These are phyloP conservation scores for Aspergillus piperis DNA, from an alignment of 2,329 filamentous ascomycete species.

Conservation along the genomic window DNA sequence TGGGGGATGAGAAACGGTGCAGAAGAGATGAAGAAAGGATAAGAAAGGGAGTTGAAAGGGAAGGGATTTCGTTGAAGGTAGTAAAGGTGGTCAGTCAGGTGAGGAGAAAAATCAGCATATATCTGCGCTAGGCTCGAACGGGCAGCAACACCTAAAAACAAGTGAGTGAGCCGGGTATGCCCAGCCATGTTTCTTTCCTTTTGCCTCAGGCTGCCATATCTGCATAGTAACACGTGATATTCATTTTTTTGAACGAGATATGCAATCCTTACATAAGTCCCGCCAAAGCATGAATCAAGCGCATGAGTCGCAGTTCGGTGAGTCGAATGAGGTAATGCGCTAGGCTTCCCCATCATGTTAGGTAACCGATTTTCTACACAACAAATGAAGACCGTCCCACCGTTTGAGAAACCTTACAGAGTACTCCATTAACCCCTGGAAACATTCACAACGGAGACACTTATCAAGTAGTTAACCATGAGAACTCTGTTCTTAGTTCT, in stretches of 20 bases:
- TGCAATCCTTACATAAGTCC: neutral
- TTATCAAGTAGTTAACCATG: neutral
- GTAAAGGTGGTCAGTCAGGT: conserved; percentile 19
- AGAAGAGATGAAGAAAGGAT: neutral
- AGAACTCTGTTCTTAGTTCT: neutral
- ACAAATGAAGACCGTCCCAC: conserved; percentile 1
- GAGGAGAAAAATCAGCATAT: conserved; percentile 18
- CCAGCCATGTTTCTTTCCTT: neutral
- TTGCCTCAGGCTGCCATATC: neutral
- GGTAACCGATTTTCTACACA: neutral
- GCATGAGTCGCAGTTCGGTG: conserved; percentile 6
- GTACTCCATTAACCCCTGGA: neutral
- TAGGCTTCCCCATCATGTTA: neutral
- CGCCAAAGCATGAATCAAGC: conserved; percentile 1
- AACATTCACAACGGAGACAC: neutral
- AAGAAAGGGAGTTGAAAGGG: conserved; percentile 4
- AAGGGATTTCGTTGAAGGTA: conserved; percentile 8
- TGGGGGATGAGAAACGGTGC: conserved; percentile 6
- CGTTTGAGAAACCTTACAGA: neutral
- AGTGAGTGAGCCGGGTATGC: neutral
- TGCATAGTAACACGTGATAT: neutral
- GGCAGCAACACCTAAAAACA: conserved; percentile 2
- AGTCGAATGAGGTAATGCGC: conserved; percentile 15
- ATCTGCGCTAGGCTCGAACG: conserved; percentile 12
- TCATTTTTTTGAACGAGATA: no score